These are phyloP conservation scores for Podaxis carcinomalis DNA, from an alignment of 768 basidiomycete genomes.

Conservation along the genomic window DNA sequence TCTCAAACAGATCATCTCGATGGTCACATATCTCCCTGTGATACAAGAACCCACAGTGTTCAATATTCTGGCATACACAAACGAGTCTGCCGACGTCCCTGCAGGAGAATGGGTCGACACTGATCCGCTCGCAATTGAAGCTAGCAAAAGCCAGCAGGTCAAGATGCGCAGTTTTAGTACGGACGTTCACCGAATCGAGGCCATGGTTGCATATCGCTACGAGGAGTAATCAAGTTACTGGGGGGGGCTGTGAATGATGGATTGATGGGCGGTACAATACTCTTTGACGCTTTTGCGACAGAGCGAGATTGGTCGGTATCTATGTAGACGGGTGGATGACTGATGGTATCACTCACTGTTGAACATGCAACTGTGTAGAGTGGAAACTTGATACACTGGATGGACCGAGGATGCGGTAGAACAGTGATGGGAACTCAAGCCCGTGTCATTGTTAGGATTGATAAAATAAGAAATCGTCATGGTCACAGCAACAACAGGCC, in stretches of 20 bases:
- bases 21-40: conserved; percentile 94
- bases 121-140: conserved; percentile 87
- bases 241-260: background rate
- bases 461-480: conserved; percentile 21
- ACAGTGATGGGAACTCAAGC: background rate
- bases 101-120: conserved; percentile 96
- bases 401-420: conserved; percentile 5
- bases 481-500: conserved; percentile 12
- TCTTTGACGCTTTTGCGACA: background rate
- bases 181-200: conserved; percentile 95
- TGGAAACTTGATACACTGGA: background rate
- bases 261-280: too few relatives aligned
- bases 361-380: background rate
- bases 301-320: background rate
- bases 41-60: conserved; percentile 95
- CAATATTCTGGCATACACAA: conserved; percentile 96
- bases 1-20: conserved; percentile 96
- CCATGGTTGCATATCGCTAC: conserved; percentile 96
- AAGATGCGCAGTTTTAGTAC: conserved; percentile 96
- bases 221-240: conserved; percentile 50
- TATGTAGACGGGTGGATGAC: conserved; percentile 11
- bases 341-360: conserved; percentile 23
- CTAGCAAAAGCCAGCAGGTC: conserved; percentile 89
- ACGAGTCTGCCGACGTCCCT: conserved; percentile 87
- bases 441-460: background rate